Evolutionary conservation across 192 early-diverging fungal genomes (phyloP).

Genomic region (Mortierella hygrophila): DNA sequence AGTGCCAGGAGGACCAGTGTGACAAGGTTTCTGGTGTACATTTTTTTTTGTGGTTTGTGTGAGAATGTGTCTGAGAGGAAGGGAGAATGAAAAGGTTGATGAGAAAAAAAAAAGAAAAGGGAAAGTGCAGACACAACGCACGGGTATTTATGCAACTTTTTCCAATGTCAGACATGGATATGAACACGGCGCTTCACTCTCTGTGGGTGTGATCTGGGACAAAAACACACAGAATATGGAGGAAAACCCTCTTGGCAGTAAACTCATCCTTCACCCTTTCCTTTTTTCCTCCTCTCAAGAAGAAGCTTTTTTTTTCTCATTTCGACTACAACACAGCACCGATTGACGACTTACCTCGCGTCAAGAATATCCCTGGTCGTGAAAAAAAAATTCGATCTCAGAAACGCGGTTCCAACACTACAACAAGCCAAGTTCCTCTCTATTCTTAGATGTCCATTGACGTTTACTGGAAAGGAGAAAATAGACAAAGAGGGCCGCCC

Average conservation of each 20-base stretch:
- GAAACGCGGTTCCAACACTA: neutral
- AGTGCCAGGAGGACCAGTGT: constrained; percentile 21
- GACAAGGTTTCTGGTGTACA: constrained; percentile 32
- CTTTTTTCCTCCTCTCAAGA: neutral
- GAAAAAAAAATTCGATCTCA: neutral
- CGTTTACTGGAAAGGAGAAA: neutral
- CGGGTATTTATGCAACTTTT: neutral
- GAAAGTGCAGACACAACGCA: neutral
- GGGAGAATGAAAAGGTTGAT: neutral
- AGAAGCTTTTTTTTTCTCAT: neutral
- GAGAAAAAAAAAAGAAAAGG: neutral
- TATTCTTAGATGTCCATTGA: neutral
- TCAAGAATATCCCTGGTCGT: neutral
- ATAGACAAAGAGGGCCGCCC: neutral
- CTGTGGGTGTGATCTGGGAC: neutral
- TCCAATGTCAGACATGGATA: neutral
- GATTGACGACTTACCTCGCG: neutral
- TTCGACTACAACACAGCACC: neutral
- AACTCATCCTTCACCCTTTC: neutral
- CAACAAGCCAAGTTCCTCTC: neutral
- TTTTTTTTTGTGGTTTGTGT: neutral
- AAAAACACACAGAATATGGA: no score
- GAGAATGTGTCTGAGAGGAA: neutral
- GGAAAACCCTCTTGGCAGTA: neutral
- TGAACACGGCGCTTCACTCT: neutral